A percentile compares a stretch with the other conserved stretches of the same genome.
These are phyloP conservation scores for Trichoderma lentiforme DNA, from an alignment of 2,329 filamentous ascomycete species.

Conservation along the genomic window DNA sequence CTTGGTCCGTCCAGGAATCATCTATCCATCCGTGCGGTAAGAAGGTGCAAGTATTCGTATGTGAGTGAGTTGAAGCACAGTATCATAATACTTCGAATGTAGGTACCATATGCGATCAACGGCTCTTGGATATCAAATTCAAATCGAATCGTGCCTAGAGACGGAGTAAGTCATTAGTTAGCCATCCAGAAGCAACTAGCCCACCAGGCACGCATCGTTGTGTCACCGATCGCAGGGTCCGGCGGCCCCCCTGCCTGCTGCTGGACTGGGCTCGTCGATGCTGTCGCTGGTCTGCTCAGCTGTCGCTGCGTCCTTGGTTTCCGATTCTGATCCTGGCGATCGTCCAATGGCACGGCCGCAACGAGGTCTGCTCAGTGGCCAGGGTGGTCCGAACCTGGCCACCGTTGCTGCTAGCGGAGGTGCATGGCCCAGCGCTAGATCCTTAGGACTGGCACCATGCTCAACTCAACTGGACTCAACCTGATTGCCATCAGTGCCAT, in stretches of 20 bases:
- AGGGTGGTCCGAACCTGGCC: conserved; percentile 11
- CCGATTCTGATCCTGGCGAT: conserved; percentile 16
- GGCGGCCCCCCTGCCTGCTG: background rate
- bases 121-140: background rate
- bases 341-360: conserved; percentile 8
- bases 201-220: conserved; percentile 15
- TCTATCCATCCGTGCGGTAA: background rate
- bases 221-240: conserved; percentile 16
- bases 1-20: background rate
- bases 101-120: background rate
- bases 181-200: background rate
- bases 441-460: background rate
- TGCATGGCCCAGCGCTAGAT: background rate
- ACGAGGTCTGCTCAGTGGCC: background rate
- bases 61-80: background rate
- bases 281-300: conserved; percentile 8
- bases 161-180: background rate
- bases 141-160: background rate
- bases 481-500: background rate
- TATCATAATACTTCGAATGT: background rate
- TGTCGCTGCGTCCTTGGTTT: background rate
- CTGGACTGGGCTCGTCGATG: background rate
- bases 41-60: background rate
- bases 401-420: conserved; percentile 8
- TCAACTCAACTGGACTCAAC: background rate